Conservation (phyloP, 139 green algal species). For the Micractinium sp. region DNA sequence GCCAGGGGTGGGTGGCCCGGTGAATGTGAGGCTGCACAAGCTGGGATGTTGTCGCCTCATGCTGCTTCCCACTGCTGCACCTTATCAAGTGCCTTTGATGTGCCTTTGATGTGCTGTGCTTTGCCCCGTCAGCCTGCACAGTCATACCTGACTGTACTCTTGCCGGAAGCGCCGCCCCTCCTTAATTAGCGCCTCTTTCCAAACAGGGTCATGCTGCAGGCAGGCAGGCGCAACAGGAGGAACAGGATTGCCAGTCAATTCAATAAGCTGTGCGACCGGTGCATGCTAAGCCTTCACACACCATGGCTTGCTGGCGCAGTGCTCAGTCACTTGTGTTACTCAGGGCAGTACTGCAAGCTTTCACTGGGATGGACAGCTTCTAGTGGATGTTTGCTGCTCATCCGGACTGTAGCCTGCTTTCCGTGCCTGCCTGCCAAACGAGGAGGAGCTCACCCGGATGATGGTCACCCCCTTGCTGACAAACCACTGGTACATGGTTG, state of each 20-base stretch:
- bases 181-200: conserved; percentile 9
- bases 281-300: neutral
- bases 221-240: neutral
- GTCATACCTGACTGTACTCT: neutral
- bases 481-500: conserved; percentile 18
- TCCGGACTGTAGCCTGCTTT: neutral
- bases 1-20: neutral
- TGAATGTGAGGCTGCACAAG: neutral
- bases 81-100: too few species aligned
- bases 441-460: conserved; percentile 3
- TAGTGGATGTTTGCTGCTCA: neutral
- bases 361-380: neutral
- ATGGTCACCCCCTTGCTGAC: conserved; percentile 8
- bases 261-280: neutral
- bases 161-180: conserved; percentile 11
- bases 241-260: neutral
- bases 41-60: neutral
- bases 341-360: neutral
- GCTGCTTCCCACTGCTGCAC: too few species aligned
- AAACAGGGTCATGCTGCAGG: conserved; percentile 1
- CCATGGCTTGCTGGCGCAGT: neutral
- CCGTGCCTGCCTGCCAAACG: neutral
- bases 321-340: too few species aligned
- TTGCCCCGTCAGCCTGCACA: neutral
- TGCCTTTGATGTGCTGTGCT: too few species aligned